Evolutionary conservation across 2,329 filamentous ascomycete genomes (phyloP).

Genomic region (Paecilomyces sp.): DNA sequence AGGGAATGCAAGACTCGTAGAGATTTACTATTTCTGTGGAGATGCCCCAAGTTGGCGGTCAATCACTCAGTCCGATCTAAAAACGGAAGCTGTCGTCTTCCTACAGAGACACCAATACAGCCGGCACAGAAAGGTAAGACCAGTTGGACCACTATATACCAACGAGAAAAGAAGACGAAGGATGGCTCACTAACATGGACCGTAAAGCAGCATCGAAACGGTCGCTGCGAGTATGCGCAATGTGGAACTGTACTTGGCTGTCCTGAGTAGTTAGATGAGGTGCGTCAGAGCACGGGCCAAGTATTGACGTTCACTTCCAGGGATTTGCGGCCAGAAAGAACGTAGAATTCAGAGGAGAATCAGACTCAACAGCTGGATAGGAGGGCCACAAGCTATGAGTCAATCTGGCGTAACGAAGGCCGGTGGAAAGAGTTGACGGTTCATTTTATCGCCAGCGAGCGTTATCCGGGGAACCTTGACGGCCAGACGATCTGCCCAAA

Average conservation of each 20-base stretch:
- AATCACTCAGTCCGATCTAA: not conserved
- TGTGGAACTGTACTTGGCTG: not conserved
- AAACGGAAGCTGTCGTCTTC: not conserved
- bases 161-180: not conserved
- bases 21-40: not conserved
- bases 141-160: not conserved
- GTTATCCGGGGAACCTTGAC: not conserved
- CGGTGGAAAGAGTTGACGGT: not conserved
- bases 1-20: not conserved
- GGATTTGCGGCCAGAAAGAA: not conserved
- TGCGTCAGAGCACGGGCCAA: not conserved
- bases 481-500: not conserved
- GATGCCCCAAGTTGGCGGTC: not conserved
- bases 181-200: not conserved
- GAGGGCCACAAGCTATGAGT: not conserved
- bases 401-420: not conserved
- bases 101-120: not conserved
- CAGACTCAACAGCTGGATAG: not conserved
- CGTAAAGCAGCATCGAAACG: not conserved
- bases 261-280: not conserved
- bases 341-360: not conserved
- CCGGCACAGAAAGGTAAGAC: not conserved
- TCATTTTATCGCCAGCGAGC: not conserved
- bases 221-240: not conserved
- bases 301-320: not conserved